Evolutionary conservation across 208 protist genomes (phyloP).

Genomic region (Wallacemonas sp.): DNA sequence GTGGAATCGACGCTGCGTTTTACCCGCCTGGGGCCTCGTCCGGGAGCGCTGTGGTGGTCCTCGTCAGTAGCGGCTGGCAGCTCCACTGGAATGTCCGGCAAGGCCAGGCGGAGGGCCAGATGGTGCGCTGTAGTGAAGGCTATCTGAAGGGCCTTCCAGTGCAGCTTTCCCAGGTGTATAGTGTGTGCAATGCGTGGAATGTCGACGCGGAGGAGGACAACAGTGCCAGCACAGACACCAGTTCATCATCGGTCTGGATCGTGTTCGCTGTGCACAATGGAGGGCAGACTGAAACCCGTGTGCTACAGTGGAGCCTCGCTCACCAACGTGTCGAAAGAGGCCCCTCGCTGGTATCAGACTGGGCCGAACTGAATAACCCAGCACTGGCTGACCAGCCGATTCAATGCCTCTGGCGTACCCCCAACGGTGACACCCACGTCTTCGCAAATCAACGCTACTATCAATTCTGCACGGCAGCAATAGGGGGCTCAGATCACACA

Average conservation of each 20-base stretch:
- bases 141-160: conserved; percentile 45
- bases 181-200: conserved; percentile 50
- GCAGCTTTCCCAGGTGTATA: conserved; percentile 29
- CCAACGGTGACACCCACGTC: background rate
- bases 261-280: background rate
- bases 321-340: background rate
- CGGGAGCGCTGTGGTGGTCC: conserved; percentile 35
- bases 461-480: background rate
- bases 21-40: conserved; percentile 38
- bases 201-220: background rate
- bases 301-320: conserved; percentile 4
- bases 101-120: conserved; percentile 9
- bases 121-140: conserved; percentile 16
- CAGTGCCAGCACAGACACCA: background rate
- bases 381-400: background rate
- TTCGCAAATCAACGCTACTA: background rate
- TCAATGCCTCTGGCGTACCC: background rate
- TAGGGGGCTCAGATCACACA: too few species aligned
- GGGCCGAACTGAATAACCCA: background rate
- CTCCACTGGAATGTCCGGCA: conserved; percentile 57
- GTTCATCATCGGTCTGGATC: background rate
- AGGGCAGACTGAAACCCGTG: background rate
- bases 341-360: background rate
- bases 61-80: conserved; percentile 44
- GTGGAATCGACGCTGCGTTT: conserved; percentile 64